Evolutionary conservation across 345 rosid species (phyloP).

Genomic region (Ailanthus altissimus): DNA sequence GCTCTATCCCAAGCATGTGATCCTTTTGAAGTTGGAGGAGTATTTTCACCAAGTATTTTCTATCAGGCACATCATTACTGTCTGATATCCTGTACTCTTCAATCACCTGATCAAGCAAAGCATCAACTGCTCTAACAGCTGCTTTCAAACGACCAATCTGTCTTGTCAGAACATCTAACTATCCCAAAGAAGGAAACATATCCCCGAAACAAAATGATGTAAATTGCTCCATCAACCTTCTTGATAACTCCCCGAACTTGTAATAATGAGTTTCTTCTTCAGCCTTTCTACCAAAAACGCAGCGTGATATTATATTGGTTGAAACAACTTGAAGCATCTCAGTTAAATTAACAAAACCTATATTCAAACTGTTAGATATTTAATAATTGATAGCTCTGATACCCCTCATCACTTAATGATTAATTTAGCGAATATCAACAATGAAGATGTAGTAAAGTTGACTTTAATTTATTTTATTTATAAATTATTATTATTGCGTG

Average conservation of each 20-base stretch:
- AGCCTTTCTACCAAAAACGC: slow-evolving; percentile 26
- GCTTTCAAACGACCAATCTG: slow-evolving; percentile 3
- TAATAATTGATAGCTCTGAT: no score
- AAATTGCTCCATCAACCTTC: neutral
- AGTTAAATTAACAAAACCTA: neutral
- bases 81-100: neutral
- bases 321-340: slow-evolving; percentile 12
- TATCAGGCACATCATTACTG: slow-evolving; percentile 12
- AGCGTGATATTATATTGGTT: slow-evolving; percentile 20
- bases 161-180: slow-evolving; percentile 27
- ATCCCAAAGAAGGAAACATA: slow-evolving; percentile 23
- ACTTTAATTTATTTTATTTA: no score
- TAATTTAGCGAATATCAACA: no score
- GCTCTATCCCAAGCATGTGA: slow-evolving; percentile 17
- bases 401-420: no score
- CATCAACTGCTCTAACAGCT: slow-evolving; percentile 19
- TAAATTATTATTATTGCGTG: no score
- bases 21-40: slow-evolving; percentile 31
- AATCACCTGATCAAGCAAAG: slow-evolving; percentile 29
- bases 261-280: slow-evolving; percentile 17
- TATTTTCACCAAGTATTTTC: slow-evolving; percentile 23
- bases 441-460: no score
- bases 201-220: slow-evolving; percentile 19
- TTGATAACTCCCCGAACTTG: slow-evolving; percentile 21
- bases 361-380: no score